Conservation (phyloP, 441 rosid species). For the Pelargonium citronellum region DNA sequence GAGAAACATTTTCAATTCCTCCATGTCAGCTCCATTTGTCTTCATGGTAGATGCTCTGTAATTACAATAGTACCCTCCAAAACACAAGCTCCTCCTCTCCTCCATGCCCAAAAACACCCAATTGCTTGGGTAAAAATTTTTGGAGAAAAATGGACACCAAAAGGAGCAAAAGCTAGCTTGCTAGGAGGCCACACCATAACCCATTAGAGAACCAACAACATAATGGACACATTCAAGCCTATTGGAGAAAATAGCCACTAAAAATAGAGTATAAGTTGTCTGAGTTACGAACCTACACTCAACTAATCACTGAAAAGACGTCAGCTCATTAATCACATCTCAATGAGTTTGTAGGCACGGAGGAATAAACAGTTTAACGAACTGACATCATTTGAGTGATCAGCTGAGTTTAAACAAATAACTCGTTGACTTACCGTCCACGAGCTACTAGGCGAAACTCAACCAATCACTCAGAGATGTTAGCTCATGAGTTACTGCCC, state of each 20-base stretch:
- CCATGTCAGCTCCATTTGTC: slow-evolving; percentile 2
- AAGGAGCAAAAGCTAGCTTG: background rate
- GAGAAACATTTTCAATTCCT: background rate
- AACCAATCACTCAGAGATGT: no score
- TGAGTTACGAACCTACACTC: no score
- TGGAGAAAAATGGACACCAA: background rate
- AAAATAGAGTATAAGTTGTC: no score
- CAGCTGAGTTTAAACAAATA: no score
- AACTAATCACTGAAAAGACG: no score
- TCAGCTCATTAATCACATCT: no score
- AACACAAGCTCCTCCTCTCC: background rate
- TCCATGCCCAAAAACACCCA: background rate
- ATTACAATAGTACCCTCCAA: background rate
- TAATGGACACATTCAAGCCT: background rate
- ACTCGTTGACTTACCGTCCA: no score
- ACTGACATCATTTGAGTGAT: no score
- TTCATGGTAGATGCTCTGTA: background rate
- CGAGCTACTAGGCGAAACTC: no score
- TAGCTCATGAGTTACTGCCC: no score
- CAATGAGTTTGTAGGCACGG: no score
- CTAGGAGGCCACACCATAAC: background rate
- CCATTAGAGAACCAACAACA: background rate
- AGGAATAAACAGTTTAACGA: no score
- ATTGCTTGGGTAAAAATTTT: background rate
- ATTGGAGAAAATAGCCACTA: background rate